phyloP scores from a whole-genome alignment of 768 basidiomycete species.

The Leucocoprinus leucothites region DNA sequence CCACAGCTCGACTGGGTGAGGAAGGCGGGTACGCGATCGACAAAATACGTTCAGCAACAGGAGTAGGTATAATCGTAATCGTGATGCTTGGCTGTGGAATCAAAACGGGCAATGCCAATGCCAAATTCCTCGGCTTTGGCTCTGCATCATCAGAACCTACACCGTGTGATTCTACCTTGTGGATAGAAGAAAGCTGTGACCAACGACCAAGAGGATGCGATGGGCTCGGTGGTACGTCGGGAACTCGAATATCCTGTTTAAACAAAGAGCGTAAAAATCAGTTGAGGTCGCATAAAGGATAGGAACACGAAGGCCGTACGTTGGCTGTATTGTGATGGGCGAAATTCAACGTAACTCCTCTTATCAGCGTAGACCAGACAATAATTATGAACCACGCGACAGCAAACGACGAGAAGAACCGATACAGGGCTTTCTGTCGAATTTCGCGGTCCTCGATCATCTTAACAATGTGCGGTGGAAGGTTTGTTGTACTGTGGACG shows the following conservation, averaged over 20 bases:
- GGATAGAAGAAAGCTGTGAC: background rate
- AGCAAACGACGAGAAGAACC: conserved; percentile 18
- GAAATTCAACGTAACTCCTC: conserved; percentile 9
- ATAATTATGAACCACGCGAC: conserved; percentile 19
- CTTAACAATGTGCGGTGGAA: background rate
- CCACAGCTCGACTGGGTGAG: background rate
- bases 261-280: no score
- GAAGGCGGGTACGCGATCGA: conserved; percentile 6
- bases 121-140: no score
- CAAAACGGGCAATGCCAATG: no score
- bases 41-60: background rate
- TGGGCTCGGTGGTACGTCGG: background rate
- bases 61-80: background rate
- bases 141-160: no score
- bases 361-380: conserved; percentile 20
- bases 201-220: background rate
- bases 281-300: no score
- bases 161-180: no score
- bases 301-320: no score
- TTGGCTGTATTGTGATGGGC: background rate
- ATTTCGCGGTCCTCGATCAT: background rate
- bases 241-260: background rate
- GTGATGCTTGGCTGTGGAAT: no score
- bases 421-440: conserved; percentile 5
- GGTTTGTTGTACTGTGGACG: background rate